Base-by-base conservation (phyloP, 2,329 filamentous ascomycete species). In the Dothistroma septosporum region DNA sequence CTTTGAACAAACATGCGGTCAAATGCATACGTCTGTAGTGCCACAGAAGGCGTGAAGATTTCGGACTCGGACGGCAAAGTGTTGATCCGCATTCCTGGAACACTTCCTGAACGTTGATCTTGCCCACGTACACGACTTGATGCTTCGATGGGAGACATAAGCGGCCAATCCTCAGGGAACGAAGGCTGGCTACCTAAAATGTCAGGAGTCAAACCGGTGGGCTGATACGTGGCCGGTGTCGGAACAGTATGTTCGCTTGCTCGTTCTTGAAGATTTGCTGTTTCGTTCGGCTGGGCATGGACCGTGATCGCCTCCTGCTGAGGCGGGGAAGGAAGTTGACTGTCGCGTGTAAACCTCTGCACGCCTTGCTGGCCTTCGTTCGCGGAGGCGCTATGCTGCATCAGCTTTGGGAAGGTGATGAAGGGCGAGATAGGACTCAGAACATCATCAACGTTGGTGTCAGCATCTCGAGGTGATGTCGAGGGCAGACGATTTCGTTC, bases 1-100 rank as follows among this genome's bases (percentile, higher is more conserved):
- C 66, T 71, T 32, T 70, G 63, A 9, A 75, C 68, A 57, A 74
- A 74, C 57, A 70, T 68, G 22, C 64, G 66, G 31, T 75, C 68
- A 44, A 74, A 75, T 9, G 57, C 63, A 59, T 74, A 68, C 10
- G 68, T 70, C 33, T 65, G 66, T 32, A 74, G 61, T 8, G 70
- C 58, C 10, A 60, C 48, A 9, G 56, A 61, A 2, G 68, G 67
- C 21, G 62, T 68, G 11, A 60, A 46, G 22, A 61, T 63, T 57
- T 63, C 66, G 4, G 65, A 60, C 14, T 50, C 63, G 7, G 55
- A 54, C 9, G 59, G 53, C 28, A 55, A 32, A 22, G 50, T 35
- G 16, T 58, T 37, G 16, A 19, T 41, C 35, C 9, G 50, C 28
- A 21, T 41, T 22, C 16, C 22, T 14, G 21, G 22, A 22, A 41